phyloP scores from a whole-genome alignment of 495 filamentous ascomycete genomes.

The Staphylotrichum longicolle region DNA sequence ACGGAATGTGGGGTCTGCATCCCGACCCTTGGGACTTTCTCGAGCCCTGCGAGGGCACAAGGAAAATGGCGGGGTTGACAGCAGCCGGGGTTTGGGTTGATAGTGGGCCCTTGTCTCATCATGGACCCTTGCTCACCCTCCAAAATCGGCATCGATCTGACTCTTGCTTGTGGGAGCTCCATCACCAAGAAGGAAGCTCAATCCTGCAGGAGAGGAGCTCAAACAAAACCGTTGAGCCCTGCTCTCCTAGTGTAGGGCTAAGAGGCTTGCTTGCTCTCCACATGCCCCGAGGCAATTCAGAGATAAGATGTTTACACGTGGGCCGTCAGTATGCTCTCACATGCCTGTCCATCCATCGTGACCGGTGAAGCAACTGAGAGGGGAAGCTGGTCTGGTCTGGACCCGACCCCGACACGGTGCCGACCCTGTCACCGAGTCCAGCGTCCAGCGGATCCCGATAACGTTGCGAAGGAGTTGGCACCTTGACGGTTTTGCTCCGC shows the following conservation, averaged over 20 bases:
- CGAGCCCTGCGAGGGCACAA: neutral
- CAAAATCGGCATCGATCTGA: conserved; percentile 15
- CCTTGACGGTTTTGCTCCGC: conserved; percentile 13
- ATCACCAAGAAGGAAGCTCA: conserved; percentile 15
- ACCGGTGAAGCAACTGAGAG: conserved; percentile 4
- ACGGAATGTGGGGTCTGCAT: conserved; percentile 20
- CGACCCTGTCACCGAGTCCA: no score
- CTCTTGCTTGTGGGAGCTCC: neutral
- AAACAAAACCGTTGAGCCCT: conserved; percentile 6
- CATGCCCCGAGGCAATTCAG: conserved; percentile 7
- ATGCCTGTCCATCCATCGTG: neutral
- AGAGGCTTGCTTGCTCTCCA: neutral
- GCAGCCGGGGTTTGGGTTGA: neutral
- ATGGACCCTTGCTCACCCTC: conserved; percentile 6
- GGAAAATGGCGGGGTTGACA: conserved; percentile 17
- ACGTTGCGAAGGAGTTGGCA: neutral
- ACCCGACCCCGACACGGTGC: neutral
- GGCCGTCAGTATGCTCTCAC: neutral
- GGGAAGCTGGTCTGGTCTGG: neutral
- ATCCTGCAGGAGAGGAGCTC: neutral
- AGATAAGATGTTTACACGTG: conserved; percentile 7
- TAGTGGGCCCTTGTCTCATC: conserved; percentile 1
- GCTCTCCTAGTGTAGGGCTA: conserved; percentile 1
- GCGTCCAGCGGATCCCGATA: neutral
- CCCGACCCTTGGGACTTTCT: conserved; percentile 11